Conservation (phyloP, 306 rosid species). For the Castanea sativa region DNA sequence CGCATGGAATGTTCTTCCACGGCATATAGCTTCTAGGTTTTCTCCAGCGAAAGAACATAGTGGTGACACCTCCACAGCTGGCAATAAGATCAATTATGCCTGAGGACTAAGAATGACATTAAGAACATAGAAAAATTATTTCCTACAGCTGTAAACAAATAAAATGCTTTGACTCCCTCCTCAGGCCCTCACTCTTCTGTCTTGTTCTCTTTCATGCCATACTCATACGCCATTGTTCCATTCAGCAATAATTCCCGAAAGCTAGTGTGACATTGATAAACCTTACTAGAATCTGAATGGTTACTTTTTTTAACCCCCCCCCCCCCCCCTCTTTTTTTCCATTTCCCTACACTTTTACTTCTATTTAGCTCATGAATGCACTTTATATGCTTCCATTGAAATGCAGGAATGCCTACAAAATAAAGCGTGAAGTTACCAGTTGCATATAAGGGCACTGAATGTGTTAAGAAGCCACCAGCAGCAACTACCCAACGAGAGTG, state of each 20-base stretch:
- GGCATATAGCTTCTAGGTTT: slow-evolving; percentile 89
- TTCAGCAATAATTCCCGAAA: too few species aligned
- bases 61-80: slow-evolving; percentile 98
- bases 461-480: slow-evolving; percentile 98
- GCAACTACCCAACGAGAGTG: slow-evolving; percentile 98
- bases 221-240: too few species aligned
- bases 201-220: too few species aligned
- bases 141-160: not conserved
- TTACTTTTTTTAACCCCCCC: too few species aligned
- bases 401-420: not conserved
- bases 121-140: slow-evolving; percentile 1
- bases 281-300: too few species aligned
- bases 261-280: too few species aligned
- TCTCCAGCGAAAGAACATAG: slow-evolving; percentile 94
- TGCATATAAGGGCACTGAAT: slow-evolving; percentile 91
- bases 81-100: slow-evolving; percentile 13
- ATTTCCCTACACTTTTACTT: not conserved
- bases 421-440: slow-evolving; percentile 51
- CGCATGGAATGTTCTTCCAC: slow-evolving; percentile 97
- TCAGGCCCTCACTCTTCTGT: not conserved
- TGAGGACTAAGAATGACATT: slow-evolving; percentile 19
- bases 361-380: not conserved
- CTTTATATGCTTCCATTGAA: not conserved
- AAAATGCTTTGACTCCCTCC: not conserved
- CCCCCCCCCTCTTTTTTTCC: too few species aligned